These are phyloP conservation scores for Sherardia arvensis DNA, from an alignment of 257 asterid species.

Conservation along the genomic window DNA sequence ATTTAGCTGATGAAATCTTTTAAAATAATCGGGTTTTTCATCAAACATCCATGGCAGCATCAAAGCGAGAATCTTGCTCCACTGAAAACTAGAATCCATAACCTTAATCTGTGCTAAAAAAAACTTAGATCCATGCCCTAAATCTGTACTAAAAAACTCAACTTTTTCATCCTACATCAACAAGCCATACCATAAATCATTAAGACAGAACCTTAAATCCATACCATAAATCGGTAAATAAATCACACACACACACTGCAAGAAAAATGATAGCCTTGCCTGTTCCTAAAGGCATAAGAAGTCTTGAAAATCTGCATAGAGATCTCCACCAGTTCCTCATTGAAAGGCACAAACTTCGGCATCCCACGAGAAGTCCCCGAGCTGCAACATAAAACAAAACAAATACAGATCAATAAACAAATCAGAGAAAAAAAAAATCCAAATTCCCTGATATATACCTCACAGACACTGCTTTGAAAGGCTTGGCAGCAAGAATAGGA, in stretches of 20 bases:
- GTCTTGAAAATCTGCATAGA: constrained; percentile 86
- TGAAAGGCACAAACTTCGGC: constrained; percentile 99
- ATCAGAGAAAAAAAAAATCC: not conserved
- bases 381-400: constrained; percentile 29
- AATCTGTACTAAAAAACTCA: no score
- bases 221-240: no score
- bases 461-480: constrained; percentile 74
- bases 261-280: constrained; percentile 29
- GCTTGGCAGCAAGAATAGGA: constrained; percentile 58
- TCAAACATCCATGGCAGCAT: no score
- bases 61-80: not conserved
- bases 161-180: no score
- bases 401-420: constrained; percentile 17
- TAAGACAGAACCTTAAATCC: no score
- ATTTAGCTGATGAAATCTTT: no score
- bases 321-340: constrained; percentile 79
- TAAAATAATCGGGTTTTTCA: no score
- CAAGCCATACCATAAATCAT: not conserved
- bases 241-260: no score
- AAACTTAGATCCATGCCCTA: no score
- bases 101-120: no score
- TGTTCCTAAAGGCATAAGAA: constrained; percentile 79
- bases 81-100: no score
- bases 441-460: constrained; percentile 36
- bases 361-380: constrained; percentile 97